These are phyloP conservation scores for Polytolypa hystricis DNA, from an alignment of 2,329 filamentous ascomycete genomes.

Conservation along the genomic window DNA sequence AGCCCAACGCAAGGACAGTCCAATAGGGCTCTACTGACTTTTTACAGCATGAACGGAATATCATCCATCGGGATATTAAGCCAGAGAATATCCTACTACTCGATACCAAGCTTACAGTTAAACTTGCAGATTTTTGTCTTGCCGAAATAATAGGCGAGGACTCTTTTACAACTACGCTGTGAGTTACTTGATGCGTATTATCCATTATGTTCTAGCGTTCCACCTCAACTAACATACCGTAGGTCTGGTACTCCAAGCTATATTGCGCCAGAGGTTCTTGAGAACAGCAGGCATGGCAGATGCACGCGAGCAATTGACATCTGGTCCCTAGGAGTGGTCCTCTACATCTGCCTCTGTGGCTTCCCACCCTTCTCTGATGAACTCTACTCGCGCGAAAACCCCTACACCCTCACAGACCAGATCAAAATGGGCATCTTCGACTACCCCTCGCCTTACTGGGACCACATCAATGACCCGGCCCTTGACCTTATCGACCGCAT, in stretches of 20 bases:
- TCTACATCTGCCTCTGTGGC: constrained; percentile 93
- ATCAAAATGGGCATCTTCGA: constrained; percentile 83
- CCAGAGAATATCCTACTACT: constrained; percentile 87
- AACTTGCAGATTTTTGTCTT: constrained; percentile 89
- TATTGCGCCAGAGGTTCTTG: constrained; percentile 88
- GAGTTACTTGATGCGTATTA: too few species aligned
- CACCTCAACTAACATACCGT: too few species aligned
- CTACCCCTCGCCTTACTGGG: constrained; percentile 95
- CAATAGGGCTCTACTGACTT: too few species aligned
- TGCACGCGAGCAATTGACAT: constrained; percentile 93
- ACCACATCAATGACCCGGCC: constrained; percentile 72
- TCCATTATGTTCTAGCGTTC: too few species aligned
- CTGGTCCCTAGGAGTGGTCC: constrained; percentile 88
- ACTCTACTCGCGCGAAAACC: constrained; percentile 60
- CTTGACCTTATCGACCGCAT: constrained; percentile 89
- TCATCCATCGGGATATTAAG: constrained; percentile 96
- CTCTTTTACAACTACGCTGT: too few species aligned
- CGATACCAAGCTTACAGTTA: constrained; percentile 73
- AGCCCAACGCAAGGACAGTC: too few species aligned
- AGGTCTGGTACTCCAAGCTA: too few species aligned
- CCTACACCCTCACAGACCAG: constrained; percentile 76
- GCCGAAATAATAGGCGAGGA: constrained; percentile 97
- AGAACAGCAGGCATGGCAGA: constrained; percentile 55
- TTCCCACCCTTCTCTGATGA: constrained; percentile 96
- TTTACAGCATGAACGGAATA: constrained; percentile 76